Percentiles rank a stretch among this genome's conserved stretches.
Evolutionary conservation across 2,329 filamentous ascomycete genomes (phyloP).

Genomic region (Akanthomyces uredinophilus): DNA sequence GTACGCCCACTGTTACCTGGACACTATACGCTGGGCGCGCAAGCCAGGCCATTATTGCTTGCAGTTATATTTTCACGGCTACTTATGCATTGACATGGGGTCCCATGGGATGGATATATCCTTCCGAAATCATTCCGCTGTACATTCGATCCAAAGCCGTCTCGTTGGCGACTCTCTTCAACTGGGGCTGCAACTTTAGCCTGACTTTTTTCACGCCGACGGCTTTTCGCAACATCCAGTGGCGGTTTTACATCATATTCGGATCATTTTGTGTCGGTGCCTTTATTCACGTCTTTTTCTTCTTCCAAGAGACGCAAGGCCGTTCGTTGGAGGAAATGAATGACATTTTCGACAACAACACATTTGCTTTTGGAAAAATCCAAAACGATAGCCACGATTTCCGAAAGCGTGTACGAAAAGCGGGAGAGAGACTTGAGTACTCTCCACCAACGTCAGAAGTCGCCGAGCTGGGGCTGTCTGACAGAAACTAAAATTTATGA

Average conservation of each 20-base stretch:
- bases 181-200: conserved; percentile 31
- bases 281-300: conserved; percentile 17
- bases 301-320: conserved; percentile 18
- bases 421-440: conserved; percentile 10
- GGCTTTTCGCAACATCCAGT: conserved; percentile 23
- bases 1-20: conserved; percentile 29
- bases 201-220: conserved; percentile 30
- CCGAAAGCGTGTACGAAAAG: conserved; percentile 11
- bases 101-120: conserved; percentile 43
- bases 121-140: conserved; percentile 41
- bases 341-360: conserved; percentile 17
- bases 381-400: conserved; percentile 4
- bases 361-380: conserved; percentile 18
- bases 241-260: conserved; percentile 20
- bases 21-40: conserved; percentile 28
- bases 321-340: conserved; percentile 17
- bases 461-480: conserved; percentile 11
- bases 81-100: conserved; percentile 37
- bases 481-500: conserved; percentile 6
- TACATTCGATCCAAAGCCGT: conserved; percentile 41
- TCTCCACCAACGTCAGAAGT: conserved; percentile 14
- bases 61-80: conserved; percentile 57
- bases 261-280: conserved; percentile 15
- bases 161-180: conserved; percentile 35
- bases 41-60: conserved; percentile 58